Evolutionary conservation across 768 basidiomycete species (phyloP).

Genomic region (Mycena maculata): DNA sequence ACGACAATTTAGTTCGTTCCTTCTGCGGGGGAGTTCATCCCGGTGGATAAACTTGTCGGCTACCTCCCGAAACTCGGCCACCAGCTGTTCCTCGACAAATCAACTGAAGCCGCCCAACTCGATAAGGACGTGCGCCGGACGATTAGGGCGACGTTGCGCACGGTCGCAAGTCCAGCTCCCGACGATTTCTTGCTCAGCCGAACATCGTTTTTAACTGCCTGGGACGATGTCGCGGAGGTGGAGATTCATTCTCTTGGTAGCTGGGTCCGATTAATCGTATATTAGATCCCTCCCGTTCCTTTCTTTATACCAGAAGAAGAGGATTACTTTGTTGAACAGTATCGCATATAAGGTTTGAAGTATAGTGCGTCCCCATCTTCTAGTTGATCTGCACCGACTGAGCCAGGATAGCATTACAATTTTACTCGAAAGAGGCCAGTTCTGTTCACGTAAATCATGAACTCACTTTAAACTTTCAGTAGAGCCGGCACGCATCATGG

Average conservation of each 20-base stretch:
- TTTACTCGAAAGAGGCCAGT: conserved; percentile 68
- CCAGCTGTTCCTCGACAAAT: conserved; percentile 70
- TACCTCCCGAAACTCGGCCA: conserved; percentile 68
- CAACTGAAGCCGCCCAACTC: conserved; percentile 64
- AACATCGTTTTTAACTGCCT: conserved; percentile 65
- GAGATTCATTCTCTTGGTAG: neutral
- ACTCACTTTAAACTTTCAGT: neutral
- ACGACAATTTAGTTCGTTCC: conserved; percentile 68
- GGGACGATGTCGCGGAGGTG: conserved; percentile 58
- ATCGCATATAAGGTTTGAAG: conserved; percentile 65
- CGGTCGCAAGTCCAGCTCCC: conserved; percentile 66
- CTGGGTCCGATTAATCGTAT: conserved; percentile 7
- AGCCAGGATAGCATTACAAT: conserved; percentile 63
- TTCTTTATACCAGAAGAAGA: conserved; percentile 73
- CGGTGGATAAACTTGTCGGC: conserved; percentile 53
- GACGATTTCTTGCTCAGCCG: conserved; percentile 61
- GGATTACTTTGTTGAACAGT: conserved; percentile 77
- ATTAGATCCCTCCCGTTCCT: conserved; percentile 68
- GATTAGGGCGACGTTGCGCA: conserved; percentile 66
- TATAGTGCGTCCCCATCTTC: conserved; percentile 59
- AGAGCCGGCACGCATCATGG: conserved; percentile 59
- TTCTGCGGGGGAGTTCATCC: conserved; percentile 57
- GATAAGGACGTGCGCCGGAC: conserved; percentile 66
- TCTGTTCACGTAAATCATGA: neutral
- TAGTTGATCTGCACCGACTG: neutral